Percentiles rank a stretch among this genome's conserved stretches.
phyloP scores from a whole-genome alignment of 2,329 filamentous ascomycete species.

The Exophiala bonariae region DNA sequence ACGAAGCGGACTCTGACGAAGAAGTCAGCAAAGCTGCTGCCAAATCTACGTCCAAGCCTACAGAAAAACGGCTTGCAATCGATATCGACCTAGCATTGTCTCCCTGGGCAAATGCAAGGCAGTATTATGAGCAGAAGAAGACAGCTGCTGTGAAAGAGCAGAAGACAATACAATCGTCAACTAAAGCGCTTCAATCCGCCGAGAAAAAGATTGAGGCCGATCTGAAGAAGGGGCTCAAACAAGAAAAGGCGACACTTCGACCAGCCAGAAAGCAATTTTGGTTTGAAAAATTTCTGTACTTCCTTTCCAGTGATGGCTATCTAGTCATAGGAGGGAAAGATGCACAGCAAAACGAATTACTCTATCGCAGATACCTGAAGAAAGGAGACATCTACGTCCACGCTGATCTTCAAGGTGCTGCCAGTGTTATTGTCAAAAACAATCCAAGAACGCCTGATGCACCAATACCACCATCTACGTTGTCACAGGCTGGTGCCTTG shows the following conservation, averaged over 20 bases:
- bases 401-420: constrained; percentile 81
- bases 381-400: constrained; percentile 92
- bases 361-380: constrained; percentile 83
- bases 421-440: constrained; percentile 89
- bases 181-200: constrained; percentile 81
- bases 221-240: constrained; percentile 82
- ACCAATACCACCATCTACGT: constrained; percentile 85
- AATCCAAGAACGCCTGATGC: constrained; percentile 73
- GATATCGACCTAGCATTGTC: constrained; percentile 82
- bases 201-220: constrained; percentile 86
- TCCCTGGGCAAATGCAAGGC: constrained; percentile 84
- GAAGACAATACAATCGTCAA: constrained; percentile 79
- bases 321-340: constrained; percentile 88
- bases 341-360: constrained; percentile 81
- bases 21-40: constrained; percentile 27
- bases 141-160: constrained; percentile 82
- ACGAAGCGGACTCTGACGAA: constrained; percentile 47
- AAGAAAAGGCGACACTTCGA: constrained; percentile 84
- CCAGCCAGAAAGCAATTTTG: constrained; percentile 82
- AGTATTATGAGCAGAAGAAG: constrained; percentile 90
- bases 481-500: constrained; percentile 85
- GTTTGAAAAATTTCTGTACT: constrained; percentile 98
- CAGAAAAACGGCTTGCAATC: constrained; percentile 59
- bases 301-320: constrained; percentile 93
- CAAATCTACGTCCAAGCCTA: constrained; percentile 28